A percentile compares a stretch with the other conserved stretches of the same genome.
phyloP scores from a whole-genome alignment of 176 grass and related monocot genomes.

The Oropetium thomaeum region DNA sequence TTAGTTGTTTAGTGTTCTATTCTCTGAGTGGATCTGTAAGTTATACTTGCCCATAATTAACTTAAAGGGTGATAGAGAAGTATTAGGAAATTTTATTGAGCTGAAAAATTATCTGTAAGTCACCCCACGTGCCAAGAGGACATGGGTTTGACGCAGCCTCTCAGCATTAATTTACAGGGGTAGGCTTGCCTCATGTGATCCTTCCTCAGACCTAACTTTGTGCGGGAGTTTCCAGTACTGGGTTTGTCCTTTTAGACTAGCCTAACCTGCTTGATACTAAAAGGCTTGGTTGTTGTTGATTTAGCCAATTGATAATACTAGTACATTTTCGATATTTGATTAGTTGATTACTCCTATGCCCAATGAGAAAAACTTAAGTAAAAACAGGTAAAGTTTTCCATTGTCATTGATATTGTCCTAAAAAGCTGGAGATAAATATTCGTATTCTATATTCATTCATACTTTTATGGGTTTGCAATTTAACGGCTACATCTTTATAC shows the following conservation, averaged over 20 bases:
- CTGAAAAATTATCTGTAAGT: conserved; percentile 5
- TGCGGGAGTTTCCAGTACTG: too few relatives aligned
- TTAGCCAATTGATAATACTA: background rate
- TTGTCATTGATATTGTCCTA: background rate
- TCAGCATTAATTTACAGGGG: too few relatives aligned
- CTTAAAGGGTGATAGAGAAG: background rate
- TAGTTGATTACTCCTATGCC: background rate
- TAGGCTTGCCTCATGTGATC: too few relatives aligned
- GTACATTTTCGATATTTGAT: conserved; percentile 4
- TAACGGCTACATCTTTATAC: background rate
- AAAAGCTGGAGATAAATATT: background rate
- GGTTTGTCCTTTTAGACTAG: too few relatives aligned
- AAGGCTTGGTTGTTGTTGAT: too few relatives aligned
- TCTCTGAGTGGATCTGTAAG: background rate
- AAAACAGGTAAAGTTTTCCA: background rate
- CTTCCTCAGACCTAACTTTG: too few relatives aligned
- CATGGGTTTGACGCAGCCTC: too few relatives aligned
- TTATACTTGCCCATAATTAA: conserved; percentile 6
- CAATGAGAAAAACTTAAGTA: background rate
- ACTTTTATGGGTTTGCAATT: background rate
- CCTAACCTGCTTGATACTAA: too few relatives aligned
- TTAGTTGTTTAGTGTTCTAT: conserved; percentile 39
- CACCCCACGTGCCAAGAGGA: too few relatives aligned
- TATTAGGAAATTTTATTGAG: conserved; percentile 12
- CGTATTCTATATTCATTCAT: background rate